Evolutionary conservation across 2,329 filamentous ascomycete genomes (phyloP), one percentile per base, ranked within the genome.

Genomic region (Fusarium foetens): DNA sequence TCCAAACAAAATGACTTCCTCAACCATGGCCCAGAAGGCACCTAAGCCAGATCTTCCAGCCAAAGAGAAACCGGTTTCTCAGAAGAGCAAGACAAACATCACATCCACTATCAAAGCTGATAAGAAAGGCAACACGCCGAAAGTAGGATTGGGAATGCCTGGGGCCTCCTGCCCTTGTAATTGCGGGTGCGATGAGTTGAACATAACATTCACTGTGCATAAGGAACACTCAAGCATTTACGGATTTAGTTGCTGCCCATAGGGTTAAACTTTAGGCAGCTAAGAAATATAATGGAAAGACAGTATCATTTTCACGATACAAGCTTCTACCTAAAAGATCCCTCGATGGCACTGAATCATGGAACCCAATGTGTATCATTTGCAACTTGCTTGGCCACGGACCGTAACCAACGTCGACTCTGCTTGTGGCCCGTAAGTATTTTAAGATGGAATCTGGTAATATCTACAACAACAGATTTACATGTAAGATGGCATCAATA

Each of bases 211-310:
- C 29, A 46, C 10, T 8, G 12, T 13, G 4, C 53, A 35, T 13
- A 5, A 46, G 5, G 35, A 27, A 10, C 49, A 38, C 19, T 27
- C 33, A 38, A 36, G 12, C 9, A 17, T 1, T 1, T 6, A 33
- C 13, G 7, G 3, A 33, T 4, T 5, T 14, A 9, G 2, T 49
- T 19, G 4, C 3, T 23, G 16, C 8, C 5, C 7, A 5, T 6
- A 3, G 12, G 8, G 14, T 2, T 10, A 7, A 7, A 17, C 1
- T 1, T 8, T 8, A n/a, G 13, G 6, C 3, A 29, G 21, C 3
- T 8, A 2, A 16, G 0, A 48, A 0, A n/a, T 0, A 5, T 8
- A 21, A 29, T 12, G 6, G 0, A 1, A 46, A 6, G 3, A 11
- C 10, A 0, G 0, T 4, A n/a, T 48, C 6, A 9, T 11, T 5